Base-by-base conservation (phyloP, 306 rosid genomes). In the Ziziphus jujuba region DNA sequence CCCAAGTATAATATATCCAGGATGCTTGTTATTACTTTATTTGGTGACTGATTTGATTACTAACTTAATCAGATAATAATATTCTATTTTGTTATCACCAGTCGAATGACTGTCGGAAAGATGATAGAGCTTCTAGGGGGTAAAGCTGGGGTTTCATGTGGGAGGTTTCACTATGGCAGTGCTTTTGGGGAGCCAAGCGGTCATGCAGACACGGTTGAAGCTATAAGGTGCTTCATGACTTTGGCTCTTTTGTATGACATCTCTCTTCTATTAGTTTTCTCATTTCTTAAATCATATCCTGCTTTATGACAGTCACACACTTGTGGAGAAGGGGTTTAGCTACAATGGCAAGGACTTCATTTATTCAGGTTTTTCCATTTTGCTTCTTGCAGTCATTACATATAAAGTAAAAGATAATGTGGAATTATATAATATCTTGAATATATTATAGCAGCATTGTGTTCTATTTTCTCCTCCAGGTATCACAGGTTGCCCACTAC, bases 71-170 rank as follows among this genome's bases (percentile, higher is more conserved):
- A 12, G 40, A 17, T 49, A 25, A 40, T 57, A 43, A 34, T 11
- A 19, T 35, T 48, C 31, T 62, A 31, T 34, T 85, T 48, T n/a
- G n/a, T 69, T 60, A 13, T 66, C 20, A 33, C 38, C 85, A 91
- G 98, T 77, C 98, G 98, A 63, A 92, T 92, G 98, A 92, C 98
- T 38, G 97, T 92, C 5, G 98, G 98, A 40, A 92, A 92, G 86
- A 92, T 92, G 98, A 92, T 92, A 69, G 98, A 90, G 82, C 97
- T 92, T 74, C 90, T 92, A 71, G 98, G 98, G 34, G 88, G 98
- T 63, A 92, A 92, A 79, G 96, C 97, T 11, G 98, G 98, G 70
- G 98, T 90, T 74, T 92, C 98, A 24, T 90, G 96, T 76, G 98
- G 98, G 24, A 87, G 79, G 80, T 92, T 90, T 84, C 97, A 90